Evolutionary conservation across 345 rosid genomes (phyloP).

Genomic region (Sonneratia alba): DNA sequence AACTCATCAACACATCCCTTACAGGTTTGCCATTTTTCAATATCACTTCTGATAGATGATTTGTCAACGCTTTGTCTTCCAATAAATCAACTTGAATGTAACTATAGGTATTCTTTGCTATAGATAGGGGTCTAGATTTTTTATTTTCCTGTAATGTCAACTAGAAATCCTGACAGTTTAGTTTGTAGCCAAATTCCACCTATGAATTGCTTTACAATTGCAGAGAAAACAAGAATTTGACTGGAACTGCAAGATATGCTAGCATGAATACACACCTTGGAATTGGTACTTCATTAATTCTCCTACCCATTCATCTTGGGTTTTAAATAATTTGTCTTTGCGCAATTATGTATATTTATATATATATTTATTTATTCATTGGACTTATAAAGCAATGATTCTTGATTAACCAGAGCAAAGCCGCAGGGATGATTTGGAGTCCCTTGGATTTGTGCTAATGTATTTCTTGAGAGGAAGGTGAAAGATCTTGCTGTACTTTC

Average conservation of each 20-base stretch:
- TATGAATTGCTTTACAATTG: slow-evolving; percentile 22
- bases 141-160: not conserved
- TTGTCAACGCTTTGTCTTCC: not conserved
- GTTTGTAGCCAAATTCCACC: not conserved
- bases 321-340: not conserved
- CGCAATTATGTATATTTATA: not conserved
- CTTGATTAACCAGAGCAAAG: slow-evolving; percentile 69
- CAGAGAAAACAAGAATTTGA: slow-evolving; percentile 93
- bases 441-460: slow-evolving; percentile 86
- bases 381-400: slow-evolving; percentile 2
- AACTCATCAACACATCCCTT: slow-evolving; percentile 81
- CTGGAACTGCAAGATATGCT: slow-evolving; percentile 93
- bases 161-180: not conserved
- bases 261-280: slow-evolving; percentile 98
- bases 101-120: not conserved
- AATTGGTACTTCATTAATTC: slow-evolving; percentile 37
- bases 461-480: slow-evolving; percentile 89
- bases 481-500: slow-evolving; percentile 19
- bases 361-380: not conserved
- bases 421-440: slow-evolving; percentile 92
- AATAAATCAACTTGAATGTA: not conserved
- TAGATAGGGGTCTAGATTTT: not conserved
- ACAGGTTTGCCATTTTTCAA: slow-evolving; percentile 38
- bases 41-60: not conserved
- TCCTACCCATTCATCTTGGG: not conserved